Evolutionary conservation across 176 grass and related monocot genomes (phyloP), one percentile per base, ranked within the genome.

Genomic region (Cenchrus purpureus): DNA sequence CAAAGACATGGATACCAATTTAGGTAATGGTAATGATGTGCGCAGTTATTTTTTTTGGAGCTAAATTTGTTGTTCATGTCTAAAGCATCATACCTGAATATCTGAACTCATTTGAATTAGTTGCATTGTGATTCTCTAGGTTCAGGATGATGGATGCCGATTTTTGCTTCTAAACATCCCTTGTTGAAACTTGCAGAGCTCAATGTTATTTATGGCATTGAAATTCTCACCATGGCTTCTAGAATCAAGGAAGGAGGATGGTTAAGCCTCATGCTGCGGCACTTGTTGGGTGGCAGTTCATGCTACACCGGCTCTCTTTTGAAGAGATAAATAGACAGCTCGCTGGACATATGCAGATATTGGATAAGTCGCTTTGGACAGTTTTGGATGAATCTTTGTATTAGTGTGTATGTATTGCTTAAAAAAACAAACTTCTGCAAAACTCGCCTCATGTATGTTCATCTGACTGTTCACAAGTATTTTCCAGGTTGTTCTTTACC

Each of bases 271-370:
- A 25, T 95, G 13, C 28, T 92, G 7, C 88, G 92, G 6, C 83
- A 86, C 53, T 71, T 40, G 19, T 29, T 95, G 68, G 90, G 87
- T 55, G 70, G n/a, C 43, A 88, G 87, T 79, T 83, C 87, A 13
- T 95, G 85, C 42, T 95, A 95, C 82, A 95, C 87, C 9, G 93
- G 93, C 6, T 48, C 92, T 12, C 88, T 95, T 81, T 85, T 92
- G 10, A 92, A 90, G 87, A 92, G 65, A 83, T 95, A 90, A 82
- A 88, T 92, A 32, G 93, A 95, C 80, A 92, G 84, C 52, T 95
- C 88, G 20, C 87, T 82, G 0, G 82, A 95, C 93, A 52, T 95
- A 95, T 83, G 90, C 85, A 7, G 90, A 95, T 10, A 95, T 95
- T 72, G 90, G 90, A 60, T 74, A 80, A 16, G 68, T 85, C 0